Base-by-base conservation (phyloP, 2,329 filamentous ascomycete genomes). In the Ceratocystis variospora region DNA sequence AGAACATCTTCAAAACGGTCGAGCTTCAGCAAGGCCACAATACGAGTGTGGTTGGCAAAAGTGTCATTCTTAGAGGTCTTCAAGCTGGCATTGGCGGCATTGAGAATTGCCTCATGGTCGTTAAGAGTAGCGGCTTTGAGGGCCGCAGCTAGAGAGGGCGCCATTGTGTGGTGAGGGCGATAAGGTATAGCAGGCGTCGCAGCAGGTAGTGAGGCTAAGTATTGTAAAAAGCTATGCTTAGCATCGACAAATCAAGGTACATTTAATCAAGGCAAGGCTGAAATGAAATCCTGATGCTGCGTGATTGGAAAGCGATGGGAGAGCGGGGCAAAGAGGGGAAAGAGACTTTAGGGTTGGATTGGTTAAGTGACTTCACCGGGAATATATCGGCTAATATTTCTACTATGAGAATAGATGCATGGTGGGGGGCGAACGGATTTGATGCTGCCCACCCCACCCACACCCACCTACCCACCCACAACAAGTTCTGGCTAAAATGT, bases 1-100 rank as follows among this genome's bases (percentile, higher is more conserved):
- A 90, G 78, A 59, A 88, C 88, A 74, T 94, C 89, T 67, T 88
- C 83, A 74, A 87, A 94, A 67, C 89, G 87, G 75, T 94, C 90
- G 71, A 94, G 83, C 74, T 91, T 90, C 69, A 94, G 79, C 22
- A 94, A 81, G 25, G 89, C 88, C 57, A 93, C 82, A 15, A 87
- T 81, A 68, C 87, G 86, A 45, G 85, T 87, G 73, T 87, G 86
- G 46, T 87, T 85, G 64, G 87, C 86, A 50, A 83, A 77, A 41
- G 74, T 68, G 70, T 87, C 81, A 64, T 74, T 74, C 72, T 85
- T 87, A 70, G 85, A 82, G 66, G 82, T 79, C 71, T 83, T 84
- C 68, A 87, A 76, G 62, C 83, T 80, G 53, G 82, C 81, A 72
- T 83, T 84, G 72, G 84, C 81, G 63, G 83, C 79, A 72, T 82